Evolutionary conservation across 139 green algal species (phyloP).

Genomic region (Closterium sp.): DNA sequence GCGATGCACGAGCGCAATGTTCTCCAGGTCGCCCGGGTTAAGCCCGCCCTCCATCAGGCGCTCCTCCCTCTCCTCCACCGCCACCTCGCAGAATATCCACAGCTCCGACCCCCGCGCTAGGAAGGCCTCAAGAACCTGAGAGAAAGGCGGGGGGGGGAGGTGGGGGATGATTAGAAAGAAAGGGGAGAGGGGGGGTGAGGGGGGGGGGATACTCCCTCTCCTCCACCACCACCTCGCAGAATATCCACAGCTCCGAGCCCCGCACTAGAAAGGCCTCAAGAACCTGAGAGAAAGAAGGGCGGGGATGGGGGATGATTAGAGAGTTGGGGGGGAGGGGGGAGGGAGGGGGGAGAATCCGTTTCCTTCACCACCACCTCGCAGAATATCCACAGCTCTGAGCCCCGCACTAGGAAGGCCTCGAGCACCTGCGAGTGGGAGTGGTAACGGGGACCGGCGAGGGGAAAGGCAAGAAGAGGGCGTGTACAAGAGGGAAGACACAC

Average conservation of each 20-base stretch:
- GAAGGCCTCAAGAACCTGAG: conserved; percentile 62
- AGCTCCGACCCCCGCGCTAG: conserved; percentile 55
- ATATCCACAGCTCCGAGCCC: conserved; percentile 60
- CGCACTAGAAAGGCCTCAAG: conserved; percentile 42
- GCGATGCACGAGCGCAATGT: conserved; percentile 57
- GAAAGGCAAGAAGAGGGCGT: no score
- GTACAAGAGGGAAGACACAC: no score
- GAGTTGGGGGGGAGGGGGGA: background rate
- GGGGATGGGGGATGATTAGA: background rate
- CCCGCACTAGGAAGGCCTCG: background rate
- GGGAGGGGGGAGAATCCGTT: conserved; percentile 11
- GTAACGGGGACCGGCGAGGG: no score
- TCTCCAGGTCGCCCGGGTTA: conserved; percentile 48
- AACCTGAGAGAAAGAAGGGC: no score
- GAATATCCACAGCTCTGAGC: conserved; percentile 61
- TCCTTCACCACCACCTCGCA: conserved; percentile 53
- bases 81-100: conserved; percentile 61
- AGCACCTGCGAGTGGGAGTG: no score
- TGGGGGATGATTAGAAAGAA: background rate
- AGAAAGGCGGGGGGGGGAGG: no score
- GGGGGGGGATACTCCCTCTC: conserved; percentile 39
- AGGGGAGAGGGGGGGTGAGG: background rate
- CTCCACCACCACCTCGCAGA: conserved; percentile 54
- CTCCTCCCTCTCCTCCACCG: conserved; percentile 42
- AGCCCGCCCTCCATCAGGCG: conserved; percentile 40